Conservation (phyloP, 2,329 filamentous ascomycete species). For the Fusarium paranaense region DNA sequence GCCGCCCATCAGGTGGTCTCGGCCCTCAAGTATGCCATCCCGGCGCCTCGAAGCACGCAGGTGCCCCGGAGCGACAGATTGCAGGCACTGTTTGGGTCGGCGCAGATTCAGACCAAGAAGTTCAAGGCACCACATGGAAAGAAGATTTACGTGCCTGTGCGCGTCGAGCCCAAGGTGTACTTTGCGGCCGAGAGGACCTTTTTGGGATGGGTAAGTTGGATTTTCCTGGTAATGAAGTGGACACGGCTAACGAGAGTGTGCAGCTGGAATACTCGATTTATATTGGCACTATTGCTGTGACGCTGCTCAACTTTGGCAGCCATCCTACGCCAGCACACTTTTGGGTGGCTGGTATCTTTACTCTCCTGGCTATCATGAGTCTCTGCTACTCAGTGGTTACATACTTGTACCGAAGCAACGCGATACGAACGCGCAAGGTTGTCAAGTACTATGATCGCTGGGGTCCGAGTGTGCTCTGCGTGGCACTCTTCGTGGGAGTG, state of each 20-base stretch:
- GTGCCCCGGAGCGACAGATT: constrained; percentile 69
- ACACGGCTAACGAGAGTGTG: constrained; percentile 15
- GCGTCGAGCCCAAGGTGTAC: constrained; percentile 97
- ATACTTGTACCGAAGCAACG: constrained; percentile 88
- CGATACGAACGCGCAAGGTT: constrained; percentile 85
- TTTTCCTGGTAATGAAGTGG: not conserved
- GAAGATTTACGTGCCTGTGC: constrained; percentile 94
- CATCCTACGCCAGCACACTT: constrained; percentile 70
- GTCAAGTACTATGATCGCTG: constrained; percentile 92
- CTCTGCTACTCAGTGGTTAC: constrained; percentile 86
- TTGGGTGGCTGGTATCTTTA: constrained; percentile 81
- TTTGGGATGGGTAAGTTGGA: constrained; percentile 81
- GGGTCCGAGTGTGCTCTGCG: constrained; percentile 83
- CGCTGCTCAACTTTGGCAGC: constrained; percentile 82
- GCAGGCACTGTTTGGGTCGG: constrained; percentile 64
- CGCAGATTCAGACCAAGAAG: constrained; percentile 67
- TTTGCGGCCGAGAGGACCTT: constrained; percentile 97
- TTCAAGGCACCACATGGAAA: constrained; percentile 84
- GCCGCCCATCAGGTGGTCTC: constrained; percentile 57
- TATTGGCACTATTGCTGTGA: constrained; percentile 86
- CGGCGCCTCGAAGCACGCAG: constrained; percentile 65
- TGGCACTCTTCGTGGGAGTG: constrained; percentile 79
- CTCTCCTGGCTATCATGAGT: constrained; percentile 79
- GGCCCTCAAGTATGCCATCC: constrained; percentile 63
- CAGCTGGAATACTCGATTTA: constrained; percentile 97